A percentile compares a stretch with the other conserved stretches of the same genome.
Evolutionary conservation across 2,329 filamentous ascomycete species (phyloP).

Genomic region (Cladosporium colombiae): DNA sequence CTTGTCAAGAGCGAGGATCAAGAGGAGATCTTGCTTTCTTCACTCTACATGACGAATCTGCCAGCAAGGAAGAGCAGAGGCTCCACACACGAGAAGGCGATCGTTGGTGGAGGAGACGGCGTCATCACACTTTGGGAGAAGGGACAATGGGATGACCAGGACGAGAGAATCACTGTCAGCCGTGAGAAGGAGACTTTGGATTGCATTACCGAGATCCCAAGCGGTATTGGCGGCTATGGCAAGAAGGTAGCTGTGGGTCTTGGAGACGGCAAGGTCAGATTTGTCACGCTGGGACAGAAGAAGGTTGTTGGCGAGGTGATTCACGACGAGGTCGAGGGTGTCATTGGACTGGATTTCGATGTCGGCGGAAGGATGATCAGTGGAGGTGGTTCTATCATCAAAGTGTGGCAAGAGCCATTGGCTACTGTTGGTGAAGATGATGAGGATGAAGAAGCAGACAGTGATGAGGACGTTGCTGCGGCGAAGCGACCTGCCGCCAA

Average conservation of each 20-base stretch:
- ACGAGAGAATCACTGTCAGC: constrained; percentile 81
- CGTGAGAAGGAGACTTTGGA: constrained; percentile 71
- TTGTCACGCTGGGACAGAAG: constrained; percentile 73
- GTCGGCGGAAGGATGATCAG: constrained; percentile 83
- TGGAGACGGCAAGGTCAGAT: constrained; percentile 75
- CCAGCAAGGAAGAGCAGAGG: constrained; percentile 62
- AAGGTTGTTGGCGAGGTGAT: constrained; percentile 67
- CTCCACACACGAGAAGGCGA: constrained; percentile 71
- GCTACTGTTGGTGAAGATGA: constrained; percentile 53
- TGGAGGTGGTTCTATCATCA: constrained; percentile 80
- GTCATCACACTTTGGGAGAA: constrained; percentile 92
- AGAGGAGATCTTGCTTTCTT: constrained; percentile 87
- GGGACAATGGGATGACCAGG: constrained; percentile 92
- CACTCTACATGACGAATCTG: constrained; percentile 74
- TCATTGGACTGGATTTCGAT: constrained; percentile 81
- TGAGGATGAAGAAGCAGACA: constrained; percentile 43
- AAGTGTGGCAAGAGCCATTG: constrained; percentile 83
- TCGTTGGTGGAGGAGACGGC: constrained; percentile 77
- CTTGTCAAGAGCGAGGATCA: constrained; percentile 90
- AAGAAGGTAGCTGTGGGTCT: constrained; percentile 78
- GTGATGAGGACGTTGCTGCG: constrained; percentile 23
- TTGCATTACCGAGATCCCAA: constrained; percentile 70
- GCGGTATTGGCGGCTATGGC: constrained; percentile 64
- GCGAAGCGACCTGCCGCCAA: constrained; percentile 50
- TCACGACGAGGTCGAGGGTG: constrained; percentile 86